A percentile compares a stretch with the other conserved stretches of the same genome.
Conservation (phyloP, 768 basidiomycete species). For the Kwoniella pini region DNA sequence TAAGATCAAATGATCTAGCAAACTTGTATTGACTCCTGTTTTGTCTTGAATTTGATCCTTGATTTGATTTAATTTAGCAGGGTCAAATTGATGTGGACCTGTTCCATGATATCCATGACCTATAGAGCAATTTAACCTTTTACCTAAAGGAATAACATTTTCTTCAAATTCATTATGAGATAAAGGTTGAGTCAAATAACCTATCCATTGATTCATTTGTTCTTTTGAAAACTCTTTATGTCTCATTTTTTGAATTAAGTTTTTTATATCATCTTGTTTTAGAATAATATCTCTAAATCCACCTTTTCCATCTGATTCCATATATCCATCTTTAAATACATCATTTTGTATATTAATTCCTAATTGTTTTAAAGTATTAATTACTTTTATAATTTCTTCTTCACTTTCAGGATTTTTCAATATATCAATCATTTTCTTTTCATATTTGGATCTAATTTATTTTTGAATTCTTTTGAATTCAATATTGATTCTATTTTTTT, state of each 20-base stretch:
- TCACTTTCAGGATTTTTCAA: slow-evolving; percentile 12
- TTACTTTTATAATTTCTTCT: neutral
- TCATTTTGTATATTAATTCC: slow-evolving; percentile 2
- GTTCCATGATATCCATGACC: slow-evolving; percentile 12
- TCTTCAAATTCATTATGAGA: slow-evolving; percentile 15
- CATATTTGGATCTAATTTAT: neutral
- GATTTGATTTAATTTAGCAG: neutral
- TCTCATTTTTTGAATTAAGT: neutral
- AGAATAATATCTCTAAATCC: slow-evolving; percentile 16
- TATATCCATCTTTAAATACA: slow-evolving; percentile 5
- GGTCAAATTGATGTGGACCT: slow-evolving; percentile 5
- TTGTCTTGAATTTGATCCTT: neutral
- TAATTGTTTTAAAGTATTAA: neutral
- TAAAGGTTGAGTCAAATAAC: slow-evolving; percentile 4
- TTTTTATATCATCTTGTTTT: neutral
- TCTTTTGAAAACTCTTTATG: neutral
- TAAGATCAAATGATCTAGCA: slow-evolving; percentile 14
- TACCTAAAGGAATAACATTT: slow-evolving; percentile 9
- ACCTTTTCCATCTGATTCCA: slow-evolving; percentile 8
- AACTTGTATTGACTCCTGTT: neutral
- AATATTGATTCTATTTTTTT: slow-evolving; percentile 4
- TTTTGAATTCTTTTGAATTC: neutral
- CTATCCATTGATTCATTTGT: neutral
- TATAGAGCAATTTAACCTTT: slow-evolving; percentile 1
- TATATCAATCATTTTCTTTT: slow-evolving; percentile 1